phyloP scores from a whole-genome alignment of 2,329 filamentous ascomycete genomes.

The Pestalotiopsis sp. region DNA sequence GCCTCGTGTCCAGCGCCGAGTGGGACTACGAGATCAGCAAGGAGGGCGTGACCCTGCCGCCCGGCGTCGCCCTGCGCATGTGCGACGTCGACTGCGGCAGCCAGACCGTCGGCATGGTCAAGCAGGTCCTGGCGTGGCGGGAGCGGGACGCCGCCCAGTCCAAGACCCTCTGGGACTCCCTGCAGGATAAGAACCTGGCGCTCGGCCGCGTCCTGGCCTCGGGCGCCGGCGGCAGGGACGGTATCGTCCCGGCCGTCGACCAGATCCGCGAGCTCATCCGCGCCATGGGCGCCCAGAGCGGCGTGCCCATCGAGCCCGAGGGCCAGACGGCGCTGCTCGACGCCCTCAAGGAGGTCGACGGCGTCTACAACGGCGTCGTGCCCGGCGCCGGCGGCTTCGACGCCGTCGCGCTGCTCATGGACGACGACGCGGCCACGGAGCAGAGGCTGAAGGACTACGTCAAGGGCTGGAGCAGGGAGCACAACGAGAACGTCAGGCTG shows the following conservation, averaged over 20 bases:
- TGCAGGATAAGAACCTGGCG: conserved; percentile 75
- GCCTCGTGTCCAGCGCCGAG: conserved; percentile 64
- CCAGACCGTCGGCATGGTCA: conserved; percentile 94
- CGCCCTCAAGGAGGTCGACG: conserved; percentile 68
- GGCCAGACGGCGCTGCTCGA: conserved; percentile 86
- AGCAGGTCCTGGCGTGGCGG: conserved; percentile 84
- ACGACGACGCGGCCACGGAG: conserved; percentile 70
- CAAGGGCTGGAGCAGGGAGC: conserved; percentile 62
- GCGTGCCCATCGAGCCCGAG: conserved; percentile 85
- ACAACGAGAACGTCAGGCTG: conserved; percentile 66
- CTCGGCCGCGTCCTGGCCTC: conserved; percentile 67
- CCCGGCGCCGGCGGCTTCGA: conserved; percentile 95
- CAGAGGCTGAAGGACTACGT: conserved; percentile 63
- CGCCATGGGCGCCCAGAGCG: conserved; percentile 73
- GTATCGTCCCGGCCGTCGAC: conserved; percentile 49
- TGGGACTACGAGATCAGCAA: conserved; percentile 85
- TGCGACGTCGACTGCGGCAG: conserved; percentile 95
- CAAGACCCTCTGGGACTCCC: conserved; percentile 69
- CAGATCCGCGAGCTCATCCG: conserved; percentile 66
- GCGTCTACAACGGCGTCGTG: conserved; percentile 88
- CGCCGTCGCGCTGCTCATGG: conserved; percentile 79
- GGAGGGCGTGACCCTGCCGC: conserved; percentile 70
- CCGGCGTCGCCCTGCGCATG: conserved; percentile 80
- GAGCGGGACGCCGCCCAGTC: conserved; percentile 65
- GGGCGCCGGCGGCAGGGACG: conserved; percentile 42